Base-by-base conservation (phyloP, 2,329 filamentous ascomycete genomes). In the Bipolaris zeicola region DNA sequence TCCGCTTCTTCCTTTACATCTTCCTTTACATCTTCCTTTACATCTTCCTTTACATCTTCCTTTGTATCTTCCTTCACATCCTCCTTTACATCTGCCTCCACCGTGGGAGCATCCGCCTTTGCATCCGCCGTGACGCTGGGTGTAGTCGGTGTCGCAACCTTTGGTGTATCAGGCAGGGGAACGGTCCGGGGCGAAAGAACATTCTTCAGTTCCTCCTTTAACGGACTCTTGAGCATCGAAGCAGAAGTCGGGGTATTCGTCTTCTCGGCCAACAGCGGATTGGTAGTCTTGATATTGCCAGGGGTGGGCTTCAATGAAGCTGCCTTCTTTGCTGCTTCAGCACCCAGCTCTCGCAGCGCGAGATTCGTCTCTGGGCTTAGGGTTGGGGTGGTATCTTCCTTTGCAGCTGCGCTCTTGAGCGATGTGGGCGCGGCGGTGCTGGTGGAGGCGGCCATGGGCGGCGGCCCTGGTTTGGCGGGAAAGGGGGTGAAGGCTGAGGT, bases 281-380 rank as follows among this genome's bases (percentile, higher is more conserved):
- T 77, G 3, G 72, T 75, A 1, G 71, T 76, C 18, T 70, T 66
- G 50, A 75, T 75, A 33, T 70, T 71, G 11, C 58, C 57, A 6
- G 71, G 73, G 1, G 55, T 50, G 31, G 63, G 66, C 53, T 73
- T 77, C 70, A 73, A 76, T 16, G 70, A 60, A 5, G 74, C 72
- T 5, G 72, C 75, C 16, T 72, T 64, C 41, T 70, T 71, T 8
- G 75, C 73, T 42, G 74, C 73, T 62, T 78, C 68, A 39, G 72
- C 73, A 24, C 72, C 71, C 44, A 76, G 56, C 42, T 73, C 67
- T 24, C 73, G 69, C 41, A 77, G 72, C 1, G 75, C 73, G 11
- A 76, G 68, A 42, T 74, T 73, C 51, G 73, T 68, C 52, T 70
- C 70, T 6, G 68, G 48, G 22, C 67, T 70, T 16, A 54, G 51